Conservation (phyloP, 2,329 filamentous ascomycete genomes). For the Fusarium longipes region DNA sequence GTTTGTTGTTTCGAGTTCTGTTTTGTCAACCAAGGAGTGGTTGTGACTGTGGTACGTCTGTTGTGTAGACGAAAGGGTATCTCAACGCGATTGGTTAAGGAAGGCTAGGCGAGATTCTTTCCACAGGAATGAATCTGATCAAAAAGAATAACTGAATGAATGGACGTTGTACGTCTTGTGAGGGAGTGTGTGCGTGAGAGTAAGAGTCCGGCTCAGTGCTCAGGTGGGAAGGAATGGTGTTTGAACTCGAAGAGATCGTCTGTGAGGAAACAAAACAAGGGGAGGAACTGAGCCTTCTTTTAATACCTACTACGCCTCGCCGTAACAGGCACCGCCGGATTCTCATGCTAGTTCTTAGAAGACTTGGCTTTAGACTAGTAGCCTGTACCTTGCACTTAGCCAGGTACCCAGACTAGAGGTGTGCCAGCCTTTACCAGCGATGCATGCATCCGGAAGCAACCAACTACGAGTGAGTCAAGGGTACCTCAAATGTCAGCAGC, state of each 20-base stretch:
- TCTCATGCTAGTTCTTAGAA: slow-evolving; percentile 40
- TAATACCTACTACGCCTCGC: slow-evolving; percentile 41
- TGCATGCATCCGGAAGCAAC: slow-evolving; percentile 31
- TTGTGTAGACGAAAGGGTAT: slow-evolving; percentile 39
- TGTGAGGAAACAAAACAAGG: slow-evolving; percentile 42
- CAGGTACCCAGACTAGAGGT: slow-evolving; percentile 30
- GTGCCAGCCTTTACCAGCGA: slow-evolving; percentile 26
- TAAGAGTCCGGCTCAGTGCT: slow-evolving; percentile 46
- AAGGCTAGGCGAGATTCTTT: slow-evolving; percentile 42
- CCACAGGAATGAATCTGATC: slow-evolving; percentile 46
- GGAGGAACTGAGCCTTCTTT: slow-evolving; percentile 43
- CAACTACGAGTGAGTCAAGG: slow-evolving; percentile 15
- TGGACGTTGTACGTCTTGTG: slow-evolving; percentile 41
- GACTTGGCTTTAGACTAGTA: slow-evolving; percentile 38
- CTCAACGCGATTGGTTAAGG: slow-evolving; percentile 41
- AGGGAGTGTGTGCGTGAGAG: slow-evolving; percentile 44
- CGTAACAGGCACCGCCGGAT: slow-evolving; percentile 35
- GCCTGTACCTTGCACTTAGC: slow-evolving; percentile 22
- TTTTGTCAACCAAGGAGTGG: slow-evolving; percentile 37
- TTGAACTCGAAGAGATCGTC: slow-evolving; percentile 44
- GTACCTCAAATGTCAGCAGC: slow-evolving; percentile 20
- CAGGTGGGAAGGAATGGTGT: slow-evolving; percentile 46
- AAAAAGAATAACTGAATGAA: slow-evolving; percentile 40
- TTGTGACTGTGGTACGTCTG: slow-evolving; percentile 38
- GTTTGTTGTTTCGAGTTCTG: slow-evolving; percentile 35